phyloP scores from a whole-genome alignment of 495 filamentous ascomycete species.

The Penicillium odoratum region DNA sequence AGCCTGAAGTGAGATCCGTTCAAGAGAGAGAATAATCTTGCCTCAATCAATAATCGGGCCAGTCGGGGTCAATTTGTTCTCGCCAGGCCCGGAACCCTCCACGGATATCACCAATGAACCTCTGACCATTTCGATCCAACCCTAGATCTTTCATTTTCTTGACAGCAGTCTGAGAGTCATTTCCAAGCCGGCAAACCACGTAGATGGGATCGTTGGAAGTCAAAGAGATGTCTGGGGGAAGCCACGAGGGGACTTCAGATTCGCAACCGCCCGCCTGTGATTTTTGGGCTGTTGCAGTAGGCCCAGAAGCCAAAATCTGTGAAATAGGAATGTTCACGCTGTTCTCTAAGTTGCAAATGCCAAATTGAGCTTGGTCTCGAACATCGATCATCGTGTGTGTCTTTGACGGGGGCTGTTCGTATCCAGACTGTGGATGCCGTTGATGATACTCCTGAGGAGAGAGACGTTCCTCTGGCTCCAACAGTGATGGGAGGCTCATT shows the following conservation, averaged over 20 bases:
- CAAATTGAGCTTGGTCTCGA: slow-evolving; percentile 78
- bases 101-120: slow-evolving; percentile 72
- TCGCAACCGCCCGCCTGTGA: not conserved
- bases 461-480: slow-evolving; percentile 62
- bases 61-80: slow-evolving; percentile 67
- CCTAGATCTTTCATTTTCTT: slow-evolving; percentile 68
- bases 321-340: slow-evolving; percentile 80
- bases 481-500: slow-evolving; percentile 45
- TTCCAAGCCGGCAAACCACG: slow-evolving; percentile 81
- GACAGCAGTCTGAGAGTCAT: slow-evolving; percentile 84
- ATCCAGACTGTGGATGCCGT: slow-evolving; percentile 16
- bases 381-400: slow-evolving; percentile 74
- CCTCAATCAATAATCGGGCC: slow-evolving; percentile 59
- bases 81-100: slow-evolving; percentile 88
- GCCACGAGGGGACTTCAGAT: slow-evolving; percentile 38
- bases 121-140: slow-evolving; percentile 53
- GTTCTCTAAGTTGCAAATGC: slow-evolving; percentile 70
- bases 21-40: not conserved
- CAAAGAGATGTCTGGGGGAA: slow-evolving; percentile 35
- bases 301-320: slow-evolving; percentile 41
- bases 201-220: slow-evolving; percentile 54
- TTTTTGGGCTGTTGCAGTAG: slow-evolving; percentile 3
- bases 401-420: not conserved
- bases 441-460: slow-evolving; percentile 53
- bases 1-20: not conserved